These are phyloP conservation scores for Cercospora sp. DNA, from an alignment of 2,329 filamentous ascomycete species.

Conservation along the genomic window DNA sequence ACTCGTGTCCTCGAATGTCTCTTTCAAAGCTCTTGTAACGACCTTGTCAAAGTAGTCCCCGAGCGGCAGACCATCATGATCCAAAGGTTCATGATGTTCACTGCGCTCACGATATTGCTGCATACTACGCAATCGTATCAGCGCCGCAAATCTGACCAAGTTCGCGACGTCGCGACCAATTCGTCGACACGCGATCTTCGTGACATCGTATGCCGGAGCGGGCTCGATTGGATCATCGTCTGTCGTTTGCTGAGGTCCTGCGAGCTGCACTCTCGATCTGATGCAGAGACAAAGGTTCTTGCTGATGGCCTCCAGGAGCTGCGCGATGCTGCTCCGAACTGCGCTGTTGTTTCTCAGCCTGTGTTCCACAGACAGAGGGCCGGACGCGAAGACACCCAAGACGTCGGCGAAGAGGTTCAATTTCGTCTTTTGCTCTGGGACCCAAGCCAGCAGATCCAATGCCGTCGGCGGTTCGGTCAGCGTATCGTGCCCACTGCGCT, in stretches of 20 bases:
- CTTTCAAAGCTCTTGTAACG: background rate
- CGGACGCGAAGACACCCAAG: background rate
- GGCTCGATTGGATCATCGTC: background rate
- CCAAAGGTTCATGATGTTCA: background rate
- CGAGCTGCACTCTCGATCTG: background rate
- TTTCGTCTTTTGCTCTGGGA: background rate
- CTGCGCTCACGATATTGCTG: background rate
- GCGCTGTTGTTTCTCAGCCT: background rate
- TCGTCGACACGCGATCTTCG: background rate
- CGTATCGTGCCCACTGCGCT: background rate
- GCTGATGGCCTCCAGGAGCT: background rate
- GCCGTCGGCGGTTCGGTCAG: background rate
- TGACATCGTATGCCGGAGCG: background rate
- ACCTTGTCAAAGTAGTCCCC: background rate
- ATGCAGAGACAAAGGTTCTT: background rate
- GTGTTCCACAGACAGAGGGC: background rate
- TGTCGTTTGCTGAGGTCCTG: background rate
- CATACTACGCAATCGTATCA: conserved; percentile 1
- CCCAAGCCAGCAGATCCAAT: background rate
- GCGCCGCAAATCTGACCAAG: background rate
- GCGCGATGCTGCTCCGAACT: background rate
- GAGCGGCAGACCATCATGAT: background rate
- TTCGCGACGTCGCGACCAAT: background rate
- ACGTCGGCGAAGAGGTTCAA: background rate
- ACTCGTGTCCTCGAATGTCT: background rate